Evolutionary conservation across 805 yeast species (phyloP).

Genomic region (Teunomyces stri): DNA sequence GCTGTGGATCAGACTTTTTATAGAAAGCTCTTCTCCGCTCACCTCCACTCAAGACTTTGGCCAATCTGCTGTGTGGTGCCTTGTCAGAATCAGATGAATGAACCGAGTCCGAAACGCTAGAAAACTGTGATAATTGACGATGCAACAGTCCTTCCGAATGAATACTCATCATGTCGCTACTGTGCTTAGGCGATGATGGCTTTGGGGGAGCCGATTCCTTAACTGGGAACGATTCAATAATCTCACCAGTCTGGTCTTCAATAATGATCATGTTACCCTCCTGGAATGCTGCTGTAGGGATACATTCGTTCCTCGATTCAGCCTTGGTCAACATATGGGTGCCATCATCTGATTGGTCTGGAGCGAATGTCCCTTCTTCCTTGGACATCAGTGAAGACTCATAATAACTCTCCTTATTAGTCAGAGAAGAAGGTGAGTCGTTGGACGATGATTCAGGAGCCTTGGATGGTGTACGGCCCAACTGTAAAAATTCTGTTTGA

Average conservation of each 20-base stretch:
- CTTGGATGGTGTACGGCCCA: slow-evolving; percentile 28
- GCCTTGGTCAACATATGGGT: slow-evolving; percentile 3
- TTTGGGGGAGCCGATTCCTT: not conserved
- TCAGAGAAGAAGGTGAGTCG: slow-evolving; percentile 4
- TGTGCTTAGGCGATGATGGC: not conserved
- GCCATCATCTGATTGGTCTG: not conserved
- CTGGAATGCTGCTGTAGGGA: slow-evolving; percentile 43
- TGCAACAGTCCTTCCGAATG: slow-evolving; percentile 42
- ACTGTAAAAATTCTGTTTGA: slow-evolving; percentile 38
- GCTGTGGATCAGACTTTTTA: slow-evolving; percentile 29
- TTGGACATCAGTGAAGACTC: not conserved
- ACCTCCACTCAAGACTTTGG: slow-evolving; percentile 8
- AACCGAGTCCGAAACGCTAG: slow-evolving; percentile 24
- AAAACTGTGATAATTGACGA: slow-evolving; percentile 33
- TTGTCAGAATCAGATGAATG: slow-evolving; percentile 10
- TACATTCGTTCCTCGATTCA: slow-evolving; percentile 4
- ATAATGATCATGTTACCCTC: slow-evolving; percentile 72
- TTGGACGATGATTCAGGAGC: slow-evolving; percentile 6
- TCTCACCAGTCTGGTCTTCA: slow-evolving; percentile 84
- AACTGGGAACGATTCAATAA: slow-evolving; percentile 53
- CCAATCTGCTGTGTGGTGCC: not conserved
- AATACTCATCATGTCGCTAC: slow-evolving; percentile 20
- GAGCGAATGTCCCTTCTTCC: not conserved
- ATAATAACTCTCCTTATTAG: slow-evolving; percentile 8
- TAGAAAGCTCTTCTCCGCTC: slow-evolving; percentile 24